Conservation (phyloP, 2,329 filamentous ascomycete species). For the Diaporthe nobilis region DNA sequence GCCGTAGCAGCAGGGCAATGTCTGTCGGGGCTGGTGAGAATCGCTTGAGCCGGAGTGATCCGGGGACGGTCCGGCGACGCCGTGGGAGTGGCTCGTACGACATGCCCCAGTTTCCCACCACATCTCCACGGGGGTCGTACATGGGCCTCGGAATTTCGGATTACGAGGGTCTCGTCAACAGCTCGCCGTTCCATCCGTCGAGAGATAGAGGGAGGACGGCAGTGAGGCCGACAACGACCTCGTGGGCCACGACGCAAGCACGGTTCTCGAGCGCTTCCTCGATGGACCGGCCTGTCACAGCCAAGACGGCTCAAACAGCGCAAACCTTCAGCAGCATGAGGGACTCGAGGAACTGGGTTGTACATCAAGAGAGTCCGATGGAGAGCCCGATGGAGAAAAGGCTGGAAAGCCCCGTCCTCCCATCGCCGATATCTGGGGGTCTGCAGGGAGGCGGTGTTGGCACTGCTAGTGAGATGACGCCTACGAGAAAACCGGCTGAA, state of each 20-base stretch:
- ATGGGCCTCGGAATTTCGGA: constrained; percentile 48
- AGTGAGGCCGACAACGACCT: constrained; percentile 33
- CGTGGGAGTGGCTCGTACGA: neutral
- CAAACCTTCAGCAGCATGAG: constrained; percentile 3
- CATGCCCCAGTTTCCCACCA: neutral
- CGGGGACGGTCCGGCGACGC: constrained; percentile 16
- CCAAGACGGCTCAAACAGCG: constrained; percentile 24
- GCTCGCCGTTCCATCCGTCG: constrained; percentile 56
- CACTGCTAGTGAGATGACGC: neutral
- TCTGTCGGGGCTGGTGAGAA: neutral
- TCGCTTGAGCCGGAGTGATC: neutral
- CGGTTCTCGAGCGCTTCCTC: neutral
- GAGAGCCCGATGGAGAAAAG: constrained; percentile 19
- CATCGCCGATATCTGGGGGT: neutral
- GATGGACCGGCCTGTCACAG: constrained; percentile 24
- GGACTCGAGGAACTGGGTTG: constrained; percentile 23
- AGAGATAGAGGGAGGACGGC: constrained; percentile 39
- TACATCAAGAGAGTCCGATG: constrained; percentile 21
- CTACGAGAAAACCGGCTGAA: neutral
- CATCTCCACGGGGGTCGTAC: constrained; percentile 39
- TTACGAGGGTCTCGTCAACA: constrained; percentile 53
- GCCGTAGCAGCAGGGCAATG: constrained; percentile 18
- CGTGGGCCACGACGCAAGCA: constrained; percentile 43
- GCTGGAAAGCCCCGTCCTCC: constrained; percentile 20
- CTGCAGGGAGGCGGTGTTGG: neutral